Evolutionary conservation across 2,329 filamentous ascomycete genomes (phyloP), one percentile per base, ranked within the genome.

Genomic region (Paraphaeosphaeria minitans): DNA sequence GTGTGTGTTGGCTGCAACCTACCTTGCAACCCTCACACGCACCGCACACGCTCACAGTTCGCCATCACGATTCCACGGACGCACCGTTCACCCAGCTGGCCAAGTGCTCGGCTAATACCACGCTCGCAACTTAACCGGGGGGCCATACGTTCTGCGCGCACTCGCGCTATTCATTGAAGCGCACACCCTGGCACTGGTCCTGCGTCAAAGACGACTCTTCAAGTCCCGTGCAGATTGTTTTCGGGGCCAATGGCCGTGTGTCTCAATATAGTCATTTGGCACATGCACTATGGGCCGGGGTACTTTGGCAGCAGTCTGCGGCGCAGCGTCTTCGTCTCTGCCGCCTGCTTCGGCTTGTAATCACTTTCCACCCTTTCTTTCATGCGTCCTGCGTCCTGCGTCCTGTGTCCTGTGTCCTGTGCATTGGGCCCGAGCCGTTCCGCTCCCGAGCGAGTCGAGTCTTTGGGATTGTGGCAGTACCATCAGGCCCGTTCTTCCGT

Each of bases 401-500:
- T 41, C 14, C 43, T 56, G 54, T 46, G 29, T 59, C 55, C 51
- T 58, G 19, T 29, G 7, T 31, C 29, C 29, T 27, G 24, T 6
- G 46, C 29, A 35, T 46, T 62, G 62, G 57, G 60, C 19, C 46
- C 62, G 62, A 37, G 57, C 62, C 62, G 62, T 61, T 46, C 62
- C 62, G 62, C 57, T 57, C 57, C 62, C 57, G 59, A 55, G 52
- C 39, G 52, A 41, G 46, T 47, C 48, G 14, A 37, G 19, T 48
- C 16, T 14, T 47, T 58, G 55, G 57, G 31, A 56, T 22, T 47
- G 53, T 57, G 29, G 45, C 50, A 21, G 19, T 41, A 51, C 48
- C 45, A 46, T 51, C 51, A 29, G 41, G 37, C 33, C 19, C 27
- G 35, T 42, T 19, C 29, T 22, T 35, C 47, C 37, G 42, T n/a